phyloP scores from a whole-genome alignment of 768 basidiomycete species.

The Hypholoma sublateritium region DNA sequence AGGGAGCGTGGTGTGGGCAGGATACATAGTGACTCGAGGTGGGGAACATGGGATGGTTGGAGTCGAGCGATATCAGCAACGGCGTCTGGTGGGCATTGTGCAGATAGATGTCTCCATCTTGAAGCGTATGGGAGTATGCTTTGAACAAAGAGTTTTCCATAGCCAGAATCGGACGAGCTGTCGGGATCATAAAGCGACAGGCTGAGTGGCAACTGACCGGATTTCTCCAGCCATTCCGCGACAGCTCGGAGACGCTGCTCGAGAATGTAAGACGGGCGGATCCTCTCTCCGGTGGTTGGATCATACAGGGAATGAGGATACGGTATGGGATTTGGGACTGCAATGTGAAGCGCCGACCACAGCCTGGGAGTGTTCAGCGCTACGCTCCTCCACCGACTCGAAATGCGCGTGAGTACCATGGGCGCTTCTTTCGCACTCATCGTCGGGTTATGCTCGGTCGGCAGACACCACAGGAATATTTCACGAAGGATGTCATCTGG shows the following conservation, averaged over 20 bases:
- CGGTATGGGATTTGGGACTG: not conserved
- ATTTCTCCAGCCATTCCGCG: not conserved
- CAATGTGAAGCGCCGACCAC: not conserved
- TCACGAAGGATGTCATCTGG: not conserved
- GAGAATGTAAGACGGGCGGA: not conserved
- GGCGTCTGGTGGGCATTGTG: not conserved
- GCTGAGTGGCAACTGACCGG: not conserved
- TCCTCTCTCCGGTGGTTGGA: slow-evolving; percentile 5
- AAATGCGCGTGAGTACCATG: not conserved
- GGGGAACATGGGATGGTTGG: not conserved
- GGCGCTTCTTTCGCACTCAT: not conserved
- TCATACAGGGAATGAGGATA: slow-evolving; percentile 3
- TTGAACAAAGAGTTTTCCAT: not conserved
- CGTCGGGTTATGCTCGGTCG: not conserved
- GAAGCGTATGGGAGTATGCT: not conserved
- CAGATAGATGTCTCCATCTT: not conserved
- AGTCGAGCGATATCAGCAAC: not conserved
- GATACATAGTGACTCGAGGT: not conserved
- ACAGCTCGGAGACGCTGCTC: not conserved
- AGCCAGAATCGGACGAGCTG: not conserved
- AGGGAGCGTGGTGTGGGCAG: not conserved
- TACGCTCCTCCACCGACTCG: not conserved
- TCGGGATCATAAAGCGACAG: not conserved
- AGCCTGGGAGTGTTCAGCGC: not conserved
- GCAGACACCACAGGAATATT: not conserved